These are phyloP conservation scores for Xylaria curta DNA, from an alignment of 495 filamentous ascomycete species.

Conservation along the genomic window DNA sequence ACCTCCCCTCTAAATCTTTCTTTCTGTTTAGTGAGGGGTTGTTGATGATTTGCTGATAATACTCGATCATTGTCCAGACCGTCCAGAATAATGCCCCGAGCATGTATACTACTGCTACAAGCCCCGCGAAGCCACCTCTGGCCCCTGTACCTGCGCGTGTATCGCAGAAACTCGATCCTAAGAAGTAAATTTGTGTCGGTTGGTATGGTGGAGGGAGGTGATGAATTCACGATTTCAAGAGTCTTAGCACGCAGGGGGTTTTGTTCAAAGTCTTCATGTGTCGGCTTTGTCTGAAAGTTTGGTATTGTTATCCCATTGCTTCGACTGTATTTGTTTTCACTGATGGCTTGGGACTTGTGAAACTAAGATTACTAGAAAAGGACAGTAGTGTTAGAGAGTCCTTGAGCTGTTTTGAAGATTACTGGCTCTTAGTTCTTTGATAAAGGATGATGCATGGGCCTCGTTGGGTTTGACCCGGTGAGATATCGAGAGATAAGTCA, in stretches of 20 bases:
- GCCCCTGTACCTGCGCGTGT: neutral
- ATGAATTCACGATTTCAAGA: neutral
- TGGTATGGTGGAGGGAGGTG: neutral
- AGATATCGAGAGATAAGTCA: neutral
- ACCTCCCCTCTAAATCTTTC: neutral
- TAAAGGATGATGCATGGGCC: neutral
- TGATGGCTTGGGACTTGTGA: neutral
- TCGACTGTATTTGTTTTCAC: neutral
- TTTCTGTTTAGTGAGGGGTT: neutral
- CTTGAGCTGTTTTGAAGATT: neutral
- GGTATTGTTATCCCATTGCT: neutral
- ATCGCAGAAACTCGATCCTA: neutral
- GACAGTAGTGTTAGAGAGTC: neutral
- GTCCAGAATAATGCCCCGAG: conserved; percentile 54
- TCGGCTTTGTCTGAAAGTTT: neutral
- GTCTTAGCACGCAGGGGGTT: neutral
- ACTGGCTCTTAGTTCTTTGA: too few relatives aligned
- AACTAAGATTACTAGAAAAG: neutral
- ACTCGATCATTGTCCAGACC: conserved; percentile 26
- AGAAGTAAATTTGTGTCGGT: neutral
- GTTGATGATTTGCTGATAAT: neutral
- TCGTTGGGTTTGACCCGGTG: neutral
- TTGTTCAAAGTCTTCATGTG: neutral
- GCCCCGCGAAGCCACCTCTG: neutral
- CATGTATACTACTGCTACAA: conserved; percentile 36